Evolutionary conservation across 768 basidiomycete species (phyloP), one percentile per base, ranked within the genome.

Genomic region (Obba rivulosa): DNA sequence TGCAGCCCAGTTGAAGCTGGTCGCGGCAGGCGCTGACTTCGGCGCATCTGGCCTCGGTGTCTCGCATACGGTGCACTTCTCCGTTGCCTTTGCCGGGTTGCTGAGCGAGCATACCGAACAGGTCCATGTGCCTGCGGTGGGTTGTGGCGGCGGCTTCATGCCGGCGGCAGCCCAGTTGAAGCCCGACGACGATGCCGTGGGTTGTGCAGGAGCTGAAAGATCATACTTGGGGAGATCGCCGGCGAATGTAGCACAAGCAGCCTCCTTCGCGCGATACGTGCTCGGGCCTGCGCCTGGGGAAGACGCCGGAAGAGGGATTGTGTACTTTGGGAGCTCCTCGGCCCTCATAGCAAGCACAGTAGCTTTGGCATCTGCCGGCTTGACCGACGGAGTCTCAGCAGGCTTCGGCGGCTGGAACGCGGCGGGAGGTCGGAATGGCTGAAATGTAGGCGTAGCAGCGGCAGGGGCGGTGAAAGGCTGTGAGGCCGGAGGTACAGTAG

Each of bases 161-260:
- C 81, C 84, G 1, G 81, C 81, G 9, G 79, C 81, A 2, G 73
- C 69, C 76, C 79, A 86, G 56, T 85, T 69, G 55, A 85, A 86
- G 25, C 69, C 68, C 36, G 69, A 66, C 35, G 64, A 55, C 2
- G 59, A 48, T 2, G 49, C 18, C 24, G 49, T n/a, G 16, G 53
- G 43, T 16, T 25, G 8, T 20, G 41, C 46, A 20, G 55, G 34
- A 16, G 47, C 37, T 44, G 47, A 46, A 53, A 75, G 68, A 34
- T 70, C 62, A 48, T 62, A 77, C 4, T 49, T 60, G 3, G 84
- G 83, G 9, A 87, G 70, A 11, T 71, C 70, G 1, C 67, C 57
- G 31, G 59, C 51, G 10, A 74, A 64, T 22, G 74, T 51, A 14
- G 63, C 56, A 54, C 69, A 70, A 22, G 71, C 84, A 22, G 62